Percentiles rank a stretch among this genome's conserved stretches.
Evolutionary conservation across 1,139 yeast genomes (phyloP).

Genomic region (Torulaspora globosa): DNA sequence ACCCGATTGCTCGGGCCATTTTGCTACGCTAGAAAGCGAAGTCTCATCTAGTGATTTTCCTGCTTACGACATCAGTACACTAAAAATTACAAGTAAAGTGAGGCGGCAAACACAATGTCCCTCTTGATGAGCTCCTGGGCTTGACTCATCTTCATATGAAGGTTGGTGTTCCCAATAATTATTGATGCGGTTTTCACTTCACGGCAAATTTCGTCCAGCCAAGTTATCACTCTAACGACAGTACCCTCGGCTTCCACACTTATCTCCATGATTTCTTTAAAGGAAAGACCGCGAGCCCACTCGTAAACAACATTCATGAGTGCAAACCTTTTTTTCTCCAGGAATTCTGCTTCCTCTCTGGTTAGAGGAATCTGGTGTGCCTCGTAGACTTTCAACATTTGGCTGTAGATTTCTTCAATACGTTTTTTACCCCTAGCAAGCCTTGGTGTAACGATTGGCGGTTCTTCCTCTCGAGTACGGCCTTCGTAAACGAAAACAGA

Average conservation of each 20-base stretch:
- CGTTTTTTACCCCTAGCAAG: constrained; percentile 70
- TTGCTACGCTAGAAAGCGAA: constrained; percentile 6
- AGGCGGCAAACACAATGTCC: constrained; percentile 96
- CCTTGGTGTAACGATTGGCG: constrained; percentile 69
- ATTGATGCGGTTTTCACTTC: constrained; percentile 93
- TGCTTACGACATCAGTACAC: too few relatives aligned
- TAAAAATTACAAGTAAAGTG: constrained; percentile 74
- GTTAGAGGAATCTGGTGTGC: constrained; percentile 72
- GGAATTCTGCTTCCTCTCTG: constrained; percentile 78
- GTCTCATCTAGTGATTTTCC: not conserved
- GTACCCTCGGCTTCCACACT: constrained; percentile 95
- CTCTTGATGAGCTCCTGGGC: constrained; percentile 95
- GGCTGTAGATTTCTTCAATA: constrained; percentile 66
- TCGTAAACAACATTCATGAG: constrained; percentile 91
- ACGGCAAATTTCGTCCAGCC: constrained; percentile 91
- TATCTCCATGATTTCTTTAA: constrained; percentile 82
- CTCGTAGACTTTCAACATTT: constrained; percentile 58
- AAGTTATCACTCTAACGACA: constrained; percentile 91
- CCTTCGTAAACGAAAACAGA: constrained; percentile 95
- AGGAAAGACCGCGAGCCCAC: constrained; percentile 95
- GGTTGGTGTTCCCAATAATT: constrained; percentile 85
- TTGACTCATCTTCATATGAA: constrained; percentile 82
- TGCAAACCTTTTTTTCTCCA: constrained; percentile 81
- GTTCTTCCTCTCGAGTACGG: constrained; percentile 52
- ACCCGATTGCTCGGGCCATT: constrained; percentile 16